Base-by-base conservation (phyloP, 202 grass and related monocot species). In the Zoysia matrella region DNA sequence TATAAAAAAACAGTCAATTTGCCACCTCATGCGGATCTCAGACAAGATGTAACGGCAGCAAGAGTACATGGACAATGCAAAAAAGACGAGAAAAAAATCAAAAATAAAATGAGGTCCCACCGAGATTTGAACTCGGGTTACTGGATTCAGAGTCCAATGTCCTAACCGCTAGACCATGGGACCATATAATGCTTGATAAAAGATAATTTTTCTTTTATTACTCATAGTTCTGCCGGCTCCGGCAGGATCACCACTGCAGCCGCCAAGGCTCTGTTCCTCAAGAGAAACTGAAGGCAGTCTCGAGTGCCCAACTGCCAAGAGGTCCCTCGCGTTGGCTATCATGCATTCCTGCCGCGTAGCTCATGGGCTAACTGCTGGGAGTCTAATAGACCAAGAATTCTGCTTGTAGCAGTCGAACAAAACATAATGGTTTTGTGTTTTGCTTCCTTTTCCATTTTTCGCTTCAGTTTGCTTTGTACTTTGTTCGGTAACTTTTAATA, bases 141-240 rank as follows among this genome's bases (percentile, higher is more conserved):
- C 22, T 30, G 22, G 22, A 30, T 30, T 30, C 22, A 30, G 22
- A 30, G 22, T 30, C 60, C 9, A 63, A 63, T 63, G 60, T 63
- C 60, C 60, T 63, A 63, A 63, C 60, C 60, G 22, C 60, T 63
- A 63, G 60, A 63, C 60, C 60, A 63, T 63, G 60, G 60, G 60
- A 63, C 60, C 60, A 39, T 10, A 1, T 36, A 16, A 55, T 55
- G 22, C 22, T 30, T 0, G 22, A 30, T 30, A 30, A 30, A 30
- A 30, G 22, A 30, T 30, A 30, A 30, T 30, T 30, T 30, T 30
- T 30, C 22, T 30, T 30, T 30, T 30, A 30, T 30, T 30, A 30
- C 22, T 30, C 0, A 30, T 30, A 30, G 22, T 30, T 30, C 22
- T 30, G 22, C 22, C 22, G 22, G 22, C 22, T 30, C 22, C 22